phyloP scores from a whole-genome alignment of 73 alveolate genomes.

The Paramecium octaurelia region DNA sequence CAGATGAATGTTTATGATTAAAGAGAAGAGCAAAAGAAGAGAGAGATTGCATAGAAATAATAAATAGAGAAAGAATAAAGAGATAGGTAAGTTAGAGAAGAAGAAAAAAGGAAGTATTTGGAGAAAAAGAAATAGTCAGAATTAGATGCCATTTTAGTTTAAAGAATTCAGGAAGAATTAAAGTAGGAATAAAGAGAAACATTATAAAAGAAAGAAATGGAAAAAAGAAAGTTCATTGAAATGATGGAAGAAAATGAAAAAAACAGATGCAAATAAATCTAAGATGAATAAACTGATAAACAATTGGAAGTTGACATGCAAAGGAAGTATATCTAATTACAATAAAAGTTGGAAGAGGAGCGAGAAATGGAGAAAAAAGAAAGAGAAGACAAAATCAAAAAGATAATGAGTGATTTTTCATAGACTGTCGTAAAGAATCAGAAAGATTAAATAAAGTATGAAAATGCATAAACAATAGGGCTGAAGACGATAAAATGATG shows the following conservation, averaged over 20 bases:
- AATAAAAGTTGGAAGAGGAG: constrained; percentile 51
- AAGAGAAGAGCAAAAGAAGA: constrained; percentile 49
- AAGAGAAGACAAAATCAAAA: constrained; percentile 62
- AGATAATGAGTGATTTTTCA: constrained; percentile 57
- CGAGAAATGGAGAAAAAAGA: constrained; percentile 58
- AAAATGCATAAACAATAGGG: background rate
- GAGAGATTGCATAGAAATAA: constrained; percentile 20
- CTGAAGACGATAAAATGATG: constrained; percentile 63
- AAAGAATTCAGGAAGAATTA: constrained; percentile 49
- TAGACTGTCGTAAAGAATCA: constrained; percentile 54
- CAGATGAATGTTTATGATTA: constrained; percentile 50
- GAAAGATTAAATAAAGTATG: constrained; percentile 41
- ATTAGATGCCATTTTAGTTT: constrained; percentile 55
- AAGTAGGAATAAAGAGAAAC: constrained; percentile 52
- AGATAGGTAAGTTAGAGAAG: constrained; percentile 65
- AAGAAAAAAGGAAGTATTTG: constrained; percentile 21
- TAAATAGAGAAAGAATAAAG: constrained; percentile 54
- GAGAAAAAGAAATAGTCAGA: constrained; percentile 58
- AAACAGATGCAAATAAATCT: constrained; percentile 24
- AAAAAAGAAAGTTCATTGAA: constrained; percentile 26
- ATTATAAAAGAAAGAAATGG: constrained; percentile 20
- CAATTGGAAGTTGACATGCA: constrained; percentile 45
- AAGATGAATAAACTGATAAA: constrained; percentile 47
- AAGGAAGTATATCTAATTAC: constrained; percentile 24
- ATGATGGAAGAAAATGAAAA: constrained; percentile 63